phyloP scores from a whole-genome alignment of 805 yeast genomes.

The Metschnikowia henanensis region DNA sequence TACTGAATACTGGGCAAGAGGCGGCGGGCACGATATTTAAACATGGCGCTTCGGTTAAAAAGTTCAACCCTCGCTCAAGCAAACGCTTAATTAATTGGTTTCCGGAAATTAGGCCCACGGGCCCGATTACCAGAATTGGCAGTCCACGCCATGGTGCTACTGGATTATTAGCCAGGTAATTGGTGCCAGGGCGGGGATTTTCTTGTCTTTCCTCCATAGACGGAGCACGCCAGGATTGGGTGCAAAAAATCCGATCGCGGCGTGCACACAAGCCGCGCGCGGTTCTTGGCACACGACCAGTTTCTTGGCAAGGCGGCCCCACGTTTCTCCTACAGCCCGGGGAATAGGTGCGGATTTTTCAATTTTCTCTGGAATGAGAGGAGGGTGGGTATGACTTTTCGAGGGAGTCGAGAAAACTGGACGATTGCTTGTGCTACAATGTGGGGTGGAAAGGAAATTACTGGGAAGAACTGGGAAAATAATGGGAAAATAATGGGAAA shows the following conservation, averaged over 20 bases:
- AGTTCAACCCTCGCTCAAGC: no score
- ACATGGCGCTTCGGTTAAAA: not conserved
- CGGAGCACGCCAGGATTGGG: slow-evolving; percentile 11
- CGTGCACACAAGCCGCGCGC: slow-evolving; percentile 7
- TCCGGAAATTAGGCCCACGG: slow-evolving; percentile 5
- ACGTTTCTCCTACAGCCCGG: slow-evolving; percentile 9
- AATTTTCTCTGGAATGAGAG: no score
- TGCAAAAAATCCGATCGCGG: slow-evolving; percentile 9
- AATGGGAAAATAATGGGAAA: not conserved
- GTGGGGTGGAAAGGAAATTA: no score
- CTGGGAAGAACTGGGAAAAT: no score
- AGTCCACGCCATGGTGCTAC: not conserved
- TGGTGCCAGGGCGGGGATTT: no score
- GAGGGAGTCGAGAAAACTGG: no score
- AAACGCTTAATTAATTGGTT: not conserved
- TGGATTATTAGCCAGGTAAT: not conserved
- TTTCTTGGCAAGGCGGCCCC: slow-evolving; percentile 13
- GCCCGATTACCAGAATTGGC: not conserved
- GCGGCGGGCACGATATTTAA: not conserved
- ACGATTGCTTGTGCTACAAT: no score
- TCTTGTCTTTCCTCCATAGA: slow-evolving; percentile 7
- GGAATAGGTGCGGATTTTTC: not conserved
- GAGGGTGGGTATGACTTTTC: no score
- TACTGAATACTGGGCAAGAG: no score
- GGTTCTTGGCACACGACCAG: slow-evolving; percentile 5